These are phyloP conservation scores for Hypoxylon lienhwacheense DNA, from an alignment of 495 filamentous ascomycete genomes.

Conservation along the genomic window DNA sequence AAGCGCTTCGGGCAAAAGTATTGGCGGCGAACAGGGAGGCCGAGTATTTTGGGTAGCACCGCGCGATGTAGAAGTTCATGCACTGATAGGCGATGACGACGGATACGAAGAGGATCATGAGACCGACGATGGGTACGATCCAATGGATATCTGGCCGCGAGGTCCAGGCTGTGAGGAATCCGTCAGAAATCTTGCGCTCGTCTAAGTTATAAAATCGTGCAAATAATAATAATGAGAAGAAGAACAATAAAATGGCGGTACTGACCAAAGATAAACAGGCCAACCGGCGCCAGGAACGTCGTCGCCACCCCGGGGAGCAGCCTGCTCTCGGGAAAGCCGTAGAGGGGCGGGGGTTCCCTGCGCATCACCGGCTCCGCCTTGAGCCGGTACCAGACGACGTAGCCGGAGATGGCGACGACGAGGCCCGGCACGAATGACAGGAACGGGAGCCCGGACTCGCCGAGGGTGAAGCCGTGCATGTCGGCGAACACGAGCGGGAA, in stretches of 20 bases:
- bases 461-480: constrained; percentile 68
- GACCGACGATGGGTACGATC: constrained; percentile 56
- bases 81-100: constrained; percentile 56
- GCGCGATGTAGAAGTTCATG: constrained; percentile 62
- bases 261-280: constrained; percentile 29
- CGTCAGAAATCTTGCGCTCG: neutral
- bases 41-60: constrained; percentile 61
- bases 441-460: constrained; percentile 70
- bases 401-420: constrained; percentile 61
- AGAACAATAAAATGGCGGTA: neutral
- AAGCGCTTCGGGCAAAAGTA: constrained; percentile 55
- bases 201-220: neutral
- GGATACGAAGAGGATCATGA: constrained; percentile 54
- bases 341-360: constrained; percentile 18
- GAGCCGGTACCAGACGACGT: constrained; percentile 67
- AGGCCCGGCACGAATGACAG: constrained; percentile 73
- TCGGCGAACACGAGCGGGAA: constrained; percentile 71
- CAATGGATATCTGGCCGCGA: constrained; percentile 40
- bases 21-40: constrained; percentile 60
- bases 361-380: constrained; percentile 57
- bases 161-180: constrained; percentile 20
- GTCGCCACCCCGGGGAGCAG: constrained; percentile 24
- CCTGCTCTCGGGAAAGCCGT: constrained; percentile 24
- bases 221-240: too few relatives aligned
- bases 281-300: constrained; percentile 17